Base-by-base conservation (phyloP, 208 protist species). In the Porcisia deanei region DNA sequence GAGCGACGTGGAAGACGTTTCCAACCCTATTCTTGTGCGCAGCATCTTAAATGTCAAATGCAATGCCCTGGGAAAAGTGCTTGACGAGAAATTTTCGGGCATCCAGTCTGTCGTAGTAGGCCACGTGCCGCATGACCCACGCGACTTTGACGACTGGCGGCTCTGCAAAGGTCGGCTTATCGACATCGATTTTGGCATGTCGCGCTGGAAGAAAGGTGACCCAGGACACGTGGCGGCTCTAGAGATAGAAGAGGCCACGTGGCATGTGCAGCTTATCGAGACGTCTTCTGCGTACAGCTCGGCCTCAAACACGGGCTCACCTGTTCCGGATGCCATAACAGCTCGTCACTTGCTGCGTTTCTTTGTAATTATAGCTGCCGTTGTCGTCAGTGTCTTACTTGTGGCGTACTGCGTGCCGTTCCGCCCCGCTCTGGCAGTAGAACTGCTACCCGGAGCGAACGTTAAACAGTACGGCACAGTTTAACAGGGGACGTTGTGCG, bases 131-230 rank as follows among this genome's bases (percentile, higher is more conserved):
- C 90, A 96, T 82, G 79, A 95, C 81, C 79, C 88, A 14, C 71
- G 85, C 20, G 90, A 96, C 77, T 96, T 97, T 73, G 82, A 83
- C 43, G 87, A 89, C 79, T 97, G 91, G 90, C 79, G 88, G 37
- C 80, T 94, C 18, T 98, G 93, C 77, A 80, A 73, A 20, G 91
- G 91, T 25, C 76, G 80, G 9, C 84, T 98, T 30, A 90, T 95
- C 67, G 91, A 91, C 71, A 92, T 98, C 61, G 94, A 98, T 78
- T 96, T 98, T 85, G 91, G 91, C 60, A 79, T 97, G 68, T 96
- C 91, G 69, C 87, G 91, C 18, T 95, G 94, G 92, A 97, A 96
- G 78, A 94, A 94, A 55, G 94, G 92, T 22, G 88, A 94, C 79
- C 91, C 90, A 18, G 93, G 91, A 6, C 90, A 94, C 72, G 91